Evolutionary conservation across 768 basidiomycete species (phyloP).

Genomic region (Hericium erinaceus): DNA sequence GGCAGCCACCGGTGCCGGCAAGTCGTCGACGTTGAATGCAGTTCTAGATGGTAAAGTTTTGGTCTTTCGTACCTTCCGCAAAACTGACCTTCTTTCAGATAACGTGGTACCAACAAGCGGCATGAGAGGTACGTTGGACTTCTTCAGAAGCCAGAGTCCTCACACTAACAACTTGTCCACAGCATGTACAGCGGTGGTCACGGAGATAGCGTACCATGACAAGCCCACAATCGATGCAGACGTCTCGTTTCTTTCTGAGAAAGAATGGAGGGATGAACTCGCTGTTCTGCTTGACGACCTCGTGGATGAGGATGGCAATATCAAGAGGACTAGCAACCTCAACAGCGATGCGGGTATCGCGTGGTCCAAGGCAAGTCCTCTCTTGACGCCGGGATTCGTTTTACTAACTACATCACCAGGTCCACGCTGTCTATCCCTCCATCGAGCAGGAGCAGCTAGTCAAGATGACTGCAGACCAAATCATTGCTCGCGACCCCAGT

Average conservation of each 20-base stretch:
- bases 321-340: conserved; percentile 44
- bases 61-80: not conserved
- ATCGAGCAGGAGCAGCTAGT: conserved; percentile 39
- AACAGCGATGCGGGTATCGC: conserved; percentile 53
- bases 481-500: conserved; percentile 41
- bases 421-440: conserved; percentile 52
- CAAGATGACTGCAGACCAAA: conserved; percentile 40
- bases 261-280: conserved; percentile 52
- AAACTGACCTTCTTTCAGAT: conserved; percentile 24
- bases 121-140: conserved; percentile 40
- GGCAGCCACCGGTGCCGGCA: conserved; percentile 51
- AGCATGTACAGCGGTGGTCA: conserved; percentile 63
- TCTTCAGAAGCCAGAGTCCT: not conserved
- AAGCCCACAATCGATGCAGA: conserved; percentile 50
- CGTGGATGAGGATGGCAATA: conserved; percentile 47
- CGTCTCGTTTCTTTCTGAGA: conserved; percentile 45
- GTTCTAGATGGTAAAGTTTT: conserved; percentile 41
- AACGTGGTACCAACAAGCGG: conserved; percentile 59
- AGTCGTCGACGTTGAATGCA: conserved; percentile 54
- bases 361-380: conserved; percentile 42
- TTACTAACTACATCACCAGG: conserved; percentile 23
- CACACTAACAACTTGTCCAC: not conserved
- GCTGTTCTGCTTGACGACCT: conserved; percentile 46
- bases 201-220: conserved; percentile 47
- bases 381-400: not conserved